Evolutionary conservation across 495 filamentous ascomycete genomes (phyloP), one percentile per base, ranked within the genome.

Genomic region (Glutinoglossum americanum): DNA sequence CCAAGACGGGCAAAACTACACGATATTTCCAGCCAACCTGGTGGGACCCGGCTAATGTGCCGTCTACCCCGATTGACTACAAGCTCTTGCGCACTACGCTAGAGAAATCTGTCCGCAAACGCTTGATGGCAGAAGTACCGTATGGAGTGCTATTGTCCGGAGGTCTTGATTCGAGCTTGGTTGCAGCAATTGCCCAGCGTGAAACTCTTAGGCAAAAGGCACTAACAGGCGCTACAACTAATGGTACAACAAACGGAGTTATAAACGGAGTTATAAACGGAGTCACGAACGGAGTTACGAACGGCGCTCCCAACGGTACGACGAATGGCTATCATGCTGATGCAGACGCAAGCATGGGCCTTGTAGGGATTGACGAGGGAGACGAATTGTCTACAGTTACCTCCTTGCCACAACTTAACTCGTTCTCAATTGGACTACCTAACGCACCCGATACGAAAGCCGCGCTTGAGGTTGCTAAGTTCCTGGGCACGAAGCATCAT

Each of bases 81-180:
- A 89, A 83, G 72, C 57, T 75, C 15, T 73, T 98, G 59, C 80
- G 92, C 54, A 77, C 80, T 61, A 82, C 84, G 0, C 74, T 98
- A 44, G 92, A 96, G 76, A 82, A 79, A 69, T 83, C 92, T 28
- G 93, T 98, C 49, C 80, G 92, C 64, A 98, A 98, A 73, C 80
- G 92, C 59, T 74, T 98, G 64, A 98, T 98, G 92, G 92, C 92
- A 21, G 92, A 98, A 71, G 92, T 98, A 51, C 92, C 92, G 19
- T 98, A 95, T 67, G 92, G 92, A 69, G 92, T 98, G 17, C 73
- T 98, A 51, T 76, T 98, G 21, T 97, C 93, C 30, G 92, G 92
- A 64, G 92, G 92, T 64, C 76, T 98, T 51, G 92, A 98, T 72
- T 97, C 93, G 30, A 92, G 85, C 66, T 72, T 98, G 69, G 88